These are phyloP conservation scores for Aspergillus affinis DNA, from an alignment of 495 filamentous ascomycete species.

Conservation along the genomic window DNA sequence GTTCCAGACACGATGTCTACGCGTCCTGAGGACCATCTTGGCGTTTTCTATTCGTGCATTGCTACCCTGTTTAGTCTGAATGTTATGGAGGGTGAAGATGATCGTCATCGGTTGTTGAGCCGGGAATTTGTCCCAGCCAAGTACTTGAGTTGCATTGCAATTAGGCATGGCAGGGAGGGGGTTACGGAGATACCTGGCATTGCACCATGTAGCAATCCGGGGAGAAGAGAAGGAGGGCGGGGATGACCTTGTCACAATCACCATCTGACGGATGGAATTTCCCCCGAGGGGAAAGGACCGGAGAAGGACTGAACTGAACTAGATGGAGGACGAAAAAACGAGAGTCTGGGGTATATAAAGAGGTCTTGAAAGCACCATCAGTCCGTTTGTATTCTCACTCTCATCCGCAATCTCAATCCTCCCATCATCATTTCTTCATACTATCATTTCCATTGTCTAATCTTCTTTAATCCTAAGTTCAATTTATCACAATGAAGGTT, in stretches of 20 bases:
- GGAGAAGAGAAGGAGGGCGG: too few species aligned
- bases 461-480: background rate
- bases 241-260: background rate
- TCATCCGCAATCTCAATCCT: conserved; percentile 3
- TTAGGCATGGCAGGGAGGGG: background rate
- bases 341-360: conserved; percentile 10
- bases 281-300: background rate
- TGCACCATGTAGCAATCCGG: background rate
- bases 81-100: background rate
- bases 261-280: conserved; percentile 1
- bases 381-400: background rate
- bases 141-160: background rate
- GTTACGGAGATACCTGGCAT: background rate
- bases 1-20: background rate
- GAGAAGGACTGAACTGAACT: background rate
- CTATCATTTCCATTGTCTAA: background rate
- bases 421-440: background rate
- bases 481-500: conserved; percentile 15
- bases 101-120: background rate
- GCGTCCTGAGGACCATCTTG: background rate
- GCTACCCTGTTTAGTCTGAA: background rate
- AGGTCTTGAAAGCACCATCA: too few species aligned
- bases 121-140: background rate
- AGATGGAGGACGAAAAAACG: background rate
- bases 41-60: background rate